Evolutionary conservation across 2,329 filamentous ascomycete genomes (phyloP).

Genomic region (Epichloe baconii): DNA sequence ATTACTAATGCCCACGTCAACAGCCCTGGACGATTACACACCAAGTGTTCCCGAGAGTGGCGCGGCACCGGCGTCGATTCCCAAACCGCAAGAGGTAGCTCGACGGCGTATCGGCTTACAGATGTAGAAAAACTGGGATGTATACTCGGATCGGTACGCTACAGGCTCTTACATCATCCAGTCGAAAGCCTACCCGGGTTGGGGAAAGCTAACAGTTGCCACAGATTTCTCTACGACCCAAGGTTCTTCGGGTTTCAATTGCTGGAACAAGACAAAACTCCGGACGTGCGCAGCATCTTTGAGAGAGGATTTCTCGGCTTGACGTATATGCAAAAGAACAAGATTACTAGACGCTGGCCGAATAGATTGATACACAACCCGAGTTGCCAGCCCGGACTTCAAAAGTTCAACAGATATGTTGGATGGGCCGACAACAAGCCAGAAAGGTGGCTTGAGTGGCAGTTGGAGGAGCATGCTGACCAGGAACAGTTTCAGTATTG

Average conservation of each 20-base stretch:
- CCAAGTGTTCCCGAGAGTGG: not conserved
- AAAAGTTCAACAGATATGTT: slow-evolving; percentile 12
- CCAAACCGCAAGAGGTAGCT: not conserved
- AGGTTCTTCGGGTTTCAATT: not conserved
- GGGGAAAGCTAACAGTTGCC: not conserved
- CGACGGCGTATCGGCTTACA: not conserved
- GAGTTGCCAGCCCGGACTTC: slow-evolving; percentile 3
- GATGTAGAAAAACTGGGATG: slow-evolving; percentile 1
- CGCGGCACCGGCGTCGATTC: not conserved
- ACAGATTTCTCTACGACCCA: not conserved
- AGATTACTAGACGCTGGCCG: slow-evolving; percentile 12
- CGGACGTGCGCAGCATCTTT: not conserved
- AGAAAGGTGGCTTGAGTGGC: slow-evolving; percentile 17
- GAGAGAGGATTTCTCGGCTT: slow-evolving; percentile 10
- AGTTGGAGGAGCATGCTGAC: not conserved
- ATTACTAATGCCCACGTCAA: not conserved
- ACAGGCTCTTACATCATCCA: not conserved
- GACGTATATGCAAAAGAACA: slow-evolving; percentile 9
- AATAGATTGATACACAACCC: slow-evolving; percentile 10
- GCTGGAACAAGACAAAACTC: not conserved
- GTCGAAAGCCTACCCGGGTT: too few relatives aligned
- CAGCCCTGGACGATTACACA: not conserved
- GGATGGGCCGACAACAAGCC: slow-evolving; percentile 12
- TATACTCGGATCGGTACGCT: not conserved
- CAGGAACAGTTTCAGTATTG: not conserved